Conservation (phyloP, 2,329 filamentous ascomycete genomes). For the Rhytidhysteron rufulum region DNA sequence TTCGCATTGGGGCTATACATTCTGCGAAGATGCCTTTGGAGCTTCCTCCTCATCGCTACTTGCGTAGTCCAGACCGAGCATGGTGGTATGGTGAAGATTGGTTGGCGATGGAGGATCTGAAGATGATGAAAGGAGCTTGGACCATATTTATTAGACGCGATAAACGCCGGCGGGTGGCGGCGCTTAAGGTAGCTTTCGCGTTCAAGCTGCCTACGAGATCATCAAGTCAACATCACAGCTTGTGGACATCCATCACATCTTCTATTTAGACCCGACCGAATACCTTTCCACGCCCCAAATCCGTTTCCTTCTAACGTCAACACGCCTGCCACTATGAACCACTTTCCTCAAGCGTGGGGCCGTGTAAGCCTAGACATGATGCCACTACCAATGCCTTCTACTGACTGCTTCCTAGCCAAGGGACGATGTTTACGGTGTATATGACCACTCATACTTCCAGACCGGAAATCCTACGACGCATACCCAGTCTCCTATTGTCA, state of each 20-base stretch:
- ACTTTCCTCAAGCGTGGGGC: slow-evolving; percentile 63
- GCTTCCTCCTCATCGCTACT: slow-evolving; percentile 47
- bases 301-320: background rate
- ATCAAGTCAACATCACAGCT: slow-evolving; percentile 10
- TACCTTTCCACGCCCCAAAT: slow-evolving; percentile 1
- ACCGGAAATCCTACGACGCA: slow-evolving; percentile 66
- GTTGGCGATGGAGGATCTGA: background rate
- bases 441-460: slow-evolving; percentile 83
- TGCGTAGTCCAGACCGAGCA: slow-evolving; percentile 43
- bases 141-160: slow-evolving; percentile 16
- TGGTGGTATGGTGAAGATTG: slow-evolving; percentile 7
- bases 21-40: slow-evolving; percentile 17
- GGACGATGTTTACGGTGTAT: slow-evolving; percentile 94
- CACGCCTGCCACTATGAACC: slow-evolving; percentile 53
- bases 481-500: slow-evolving; percentile 90
- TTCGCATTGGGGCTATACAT: no score
- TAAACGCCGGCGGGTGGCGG: slow-evolving; percentile 4
- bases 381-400: slow-evolving; percentile 10
- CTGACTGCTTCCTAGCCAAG: slow-evolving; percentile 63
- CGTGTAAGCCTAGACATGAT: slow-evolving; percentile 47
- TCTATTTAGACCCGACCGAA: slow-evolving; percentile 8
- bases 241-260: slow-evolving; percentile 12
- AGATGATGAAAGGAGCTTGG: slow-evolving; percentile 23
- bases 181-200: slow-evolving; percentile 10
- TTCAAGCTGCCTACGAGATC: slow-evolving; percentile 26